phyloP scores from a whole-genome alignment of 2,329 filamentous ascomycete species.

The Fusarium irregulare region DNA sequence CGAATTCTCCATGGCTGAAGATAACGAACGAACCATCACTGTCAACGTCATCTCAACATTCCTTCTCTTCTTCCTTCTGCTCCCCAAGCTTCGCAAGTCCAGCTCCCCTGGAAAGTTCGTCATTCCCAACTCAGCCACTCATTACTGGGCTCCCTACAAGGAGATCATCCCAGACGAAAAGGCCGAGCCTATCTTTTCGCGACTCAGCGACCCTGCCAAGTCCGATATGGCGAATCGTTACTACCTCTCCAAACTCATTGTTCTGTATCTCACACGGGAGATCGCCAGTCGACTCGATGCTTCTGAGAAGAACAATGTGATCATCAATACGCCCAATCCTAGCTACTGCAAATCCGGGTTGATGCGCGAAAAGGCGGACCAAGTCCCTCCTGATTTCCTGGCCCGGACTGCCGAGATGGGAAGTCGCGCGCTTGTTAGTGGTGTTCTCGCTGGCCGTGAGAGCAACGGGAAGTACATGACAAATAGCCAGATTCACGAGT shows the following conservation, averaged over 20 bases:
- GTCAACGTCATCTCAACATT: slow-evolving; percentile 44
- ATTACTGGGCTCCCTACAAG: slow-evolving; percentile 42
- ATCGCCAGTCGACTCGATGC: slow-evolving; percentile 34
- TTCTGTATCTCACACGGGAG: slow-evolving; percentile 48
- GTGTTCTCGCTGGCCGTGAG: slow-evolving; percentile 47
- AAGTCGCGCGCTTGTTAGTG: slow-evolving; percentile 48
- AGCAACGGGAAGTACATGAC: slow-evolving; percentile 51
- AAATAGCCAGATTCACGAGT: slow-evolving; percentile 48
- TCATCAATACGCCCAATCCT: slow-evolving; percentile 56
- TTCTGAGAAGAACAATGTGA: slow-evolving; percentile 24
- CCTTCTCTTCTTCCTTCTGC: slow-evolving; percentile 35
- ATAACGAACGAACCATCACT: slow-evolving; percentile 61
- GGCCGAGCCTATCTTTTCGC: slow-evolving; percentile 40
- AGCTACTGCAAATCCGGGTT: slow-evolving; percentile 55
- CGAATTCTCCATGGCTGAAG: slow-evolving; percentile 54
- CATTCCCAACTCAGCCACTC: slow-evolving; percentile 42
- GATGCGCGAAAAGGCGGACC: slow-evolving; percentile 7
- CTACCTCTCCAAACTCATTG: slow-evolving; percentile 49
- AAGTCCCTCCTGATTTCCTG: slow-evolving; percentile 41
- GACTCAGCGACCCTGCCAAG: slow-evolving; percentile 46
- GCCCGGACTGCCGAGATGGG: slow-evolving; percentile 61
- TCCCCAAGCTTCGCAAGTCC: slow-evolving; percentile 45
- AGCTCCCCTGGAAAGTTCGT: slow-evolving; percentile 26
- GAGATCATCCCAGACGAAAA: slow-evolving; percentile 33
- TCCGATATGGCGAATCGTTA: slow-evolving; percentile 49